Conservation (phyloP, 2,329 filamentous ascomycete genomes). For the Colletotrichum simmondsii region DNA sequence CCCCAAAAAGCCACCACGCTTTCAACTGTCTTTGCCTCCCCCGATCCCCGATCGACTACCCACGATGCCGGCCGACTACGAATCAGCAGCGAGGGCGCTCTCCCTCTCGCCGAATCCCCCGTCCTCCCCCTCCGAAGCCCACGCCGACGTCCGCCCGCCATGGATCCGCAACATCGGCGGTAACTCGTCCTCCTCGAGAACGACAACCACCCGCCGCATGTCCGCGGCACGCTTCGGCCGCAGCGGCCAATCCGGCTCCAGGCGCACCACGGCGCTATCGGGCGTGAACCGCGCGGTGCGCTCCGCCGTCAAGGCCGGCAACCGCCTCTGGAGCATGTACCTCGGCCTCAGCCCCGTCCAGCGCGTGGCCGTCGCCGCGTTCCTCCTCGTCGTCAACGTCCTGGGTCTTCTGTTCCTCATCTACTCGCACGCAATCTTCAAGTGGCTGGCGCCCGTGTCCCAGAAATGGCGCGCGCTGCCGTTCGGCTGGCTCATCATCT, state of each 20-base stretch:
- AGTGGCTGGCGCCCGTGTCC: slow-evolving; percentile 77
- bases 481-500: slow-evolving; percentile 81
- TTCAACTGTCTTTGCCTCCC: not conserved
- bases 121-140: slow-evolving; percentile 42
- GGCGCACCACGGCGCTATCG: slow-evolving; percentile 32
- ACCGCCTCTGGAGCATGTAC: slow-evolving; percentile 61
- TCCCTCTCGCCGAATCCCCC: slow-evolving; percentile 52
- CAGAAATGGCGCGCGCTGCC: slow-evolving; percentile 79
- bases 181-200: slow-evolving; percentile 39
- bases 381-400: slow-evolving; percentile 60
- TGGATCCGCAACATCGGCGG: slow-evolving; percentile 43
- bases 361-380: slow-evolving; percentile 66
- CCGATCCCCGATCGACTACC: not conserved
- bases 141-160: slow-evolving; percentile 58
- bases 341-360: slow-evolving; percentile 69
- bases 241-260: not conserved
- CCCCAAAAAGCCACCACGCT: not conserved
- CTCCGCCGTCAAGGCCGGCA: slow-evolving; percentile 55
- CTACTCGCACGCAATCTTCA: slow-evolving; percentile 85
- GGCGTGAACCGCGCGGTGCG: slow-evolving; percentile 53
- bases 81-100: slow-evolving; percentile 60
- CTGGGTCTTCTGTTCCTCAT: slow-evolving; percentile 76
- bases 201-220: slow-evolving; percentile 45
- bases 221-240: slow-evolving; percentile 53
- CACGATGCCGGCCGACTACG: slow-evolving; percentile 63